Base-by-base conservation (phyloP, 768 basidiomycete species). In the Suillus variegatus region DNA sequence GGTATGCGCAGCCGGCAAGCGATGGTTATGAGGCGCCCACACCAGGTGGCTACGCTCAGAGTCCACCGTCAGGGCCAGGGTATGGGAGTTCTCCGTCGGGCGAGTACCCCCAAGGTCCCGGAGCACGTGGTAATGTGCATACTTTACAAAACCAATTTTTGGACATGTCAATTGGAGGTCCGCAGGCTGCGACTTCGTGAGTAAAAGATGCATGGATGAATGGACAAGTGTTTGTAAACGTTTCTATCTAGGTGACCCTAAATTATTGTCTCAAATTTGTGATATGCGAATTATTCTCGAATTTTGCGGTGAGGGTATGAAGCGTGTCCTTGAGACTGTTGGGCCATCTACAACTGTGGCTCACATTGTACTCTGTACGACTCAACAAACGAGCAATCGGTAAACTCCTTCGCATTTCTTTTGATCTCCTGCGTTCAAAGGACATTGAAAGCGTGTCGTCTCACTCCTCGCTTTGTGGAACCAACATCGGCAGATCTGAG, bases 121-220 rank as follows among this genome's bases (percentile, higher is more conserved):
- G 57, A 12, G 40, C 57, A 25, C 57, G 13, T 35, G 69, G 70
- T n/a, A 66, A 67, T 25, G 68, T 73, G 22, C 73, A 67, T 51
- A 38, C 57, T 14, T 47, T 77, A 43, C 73, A 76, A 58, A 68
- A 75, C 28, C 75, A 76, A 5, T 75, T 77, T 51, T 74, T 75
- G 62, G 76, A 71, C 46, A 77, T 76, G 73, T 66, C 28, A 38
- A 67, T 77, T 43, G 70, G 54, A 14, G 62, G 62, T 32, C 56
- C 69, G 43, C 10, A 68, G 25, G 74, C 60, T 36, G 65, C 62
- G 20, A 60, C 64, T 10, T 41, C 58, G 3, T 62, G 44, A 62
- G 40, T 6, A 4, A 43, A 28, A n/a, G 25, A 60, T 58, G 40
- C 8, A 10, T 41, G 38, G 10, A 35, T 60, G 25, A 1, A 10